Evolutionary conservation across 352 stramenopile genomes (phyloP).

Genomic region (Phytophthora citricola): DNA sequence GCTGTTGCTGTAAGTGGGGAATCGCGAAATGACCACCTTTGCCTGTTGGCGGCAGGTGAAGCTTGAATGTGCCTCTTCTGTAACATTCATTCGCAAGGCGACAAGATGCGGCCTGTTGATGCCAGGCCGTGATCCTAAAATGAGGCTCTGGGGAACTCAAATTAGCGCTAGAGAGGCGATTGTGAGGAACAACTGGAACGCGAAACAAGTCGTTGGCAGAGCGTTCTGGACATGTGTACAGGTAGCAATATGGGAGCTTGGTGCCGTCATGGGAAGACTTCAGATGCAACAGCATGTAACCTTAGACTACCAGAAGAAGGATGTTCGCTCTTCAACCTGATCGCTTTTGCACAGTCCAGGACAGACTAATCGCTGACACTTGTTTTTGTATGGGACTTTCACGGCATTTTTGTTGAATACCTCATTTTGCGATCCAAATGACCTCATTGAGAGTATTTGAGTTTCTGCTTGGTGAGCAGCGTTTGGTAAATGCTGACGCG

Average conservation of each 20-base stretch:
- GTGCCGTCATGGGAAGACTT: no score
- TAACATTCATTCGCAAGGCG: conserved; percentile 7
- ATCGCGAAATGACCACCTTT: conserved; percentile 23
- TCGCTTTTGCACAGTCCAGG: no score
- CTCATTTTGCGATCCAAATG: not conserved
- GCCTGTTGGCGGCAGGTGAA: not conserved
- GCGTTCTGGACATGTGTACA: no score
- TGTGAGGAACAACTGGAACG: no score
- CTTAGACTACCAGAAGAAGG: no score
- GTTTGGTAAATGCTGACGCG: conserved; percentile 13
- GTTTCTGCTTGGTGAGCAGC: conserved; percentile 3
- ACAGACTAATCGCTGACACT: no score
- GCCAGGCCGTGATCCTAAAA: conserved; percentile 19
- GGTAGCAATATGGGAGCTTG: no score
- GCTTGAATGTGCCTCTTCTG: conserved; percentile 8
- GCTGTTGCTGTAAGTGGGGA: conserved; percentile 11
- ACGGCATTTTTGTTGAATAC: not conserved
- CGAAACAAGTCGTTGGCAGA: no score
- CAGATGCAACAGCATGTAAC: no score
- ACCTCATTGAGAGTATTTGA: not conserved
- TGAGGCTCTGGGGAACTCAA: not conserved
- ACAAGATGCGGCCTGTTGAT: conserved; percentile 13
- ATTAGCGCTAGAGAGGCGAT: no score
- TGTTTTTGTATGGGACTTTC: no score
- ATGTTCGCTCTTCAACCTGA: no score